Base-by-base conservation (phyloP, 257 asterid species). In the Nicotiana tabacum region DNA sequence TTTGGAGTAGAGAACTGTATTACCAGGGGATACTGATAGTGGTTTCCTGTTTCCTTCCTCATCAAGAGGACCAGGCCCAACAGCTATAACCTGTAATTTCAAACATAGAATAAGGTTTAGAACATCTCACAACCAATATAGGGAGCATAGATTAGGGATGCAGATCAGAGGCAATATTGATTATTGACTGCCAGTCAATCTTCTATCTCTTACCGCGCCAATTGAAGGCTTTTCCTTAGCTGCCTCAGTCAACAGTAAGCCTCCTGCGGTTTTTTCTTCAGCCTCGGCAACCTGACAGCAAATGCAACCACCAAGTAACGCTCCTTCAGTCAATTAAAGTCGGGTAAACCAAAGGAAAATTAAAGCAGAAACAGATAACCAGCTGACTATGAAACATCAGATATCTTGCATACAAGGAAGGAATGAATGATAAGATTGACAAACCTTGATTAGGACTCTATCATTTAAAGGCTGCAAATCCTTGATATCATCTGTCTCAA, bases 181-280 rank as follows among this genome's bases (percentile, higher is more conserved):
- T 29, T 6, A 3, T 15, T 8, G 0, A 15, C 53, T 6, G 6
- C 29, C 16, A 37, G n/a, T 53, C 33, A 24, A 9, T 7, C 35
- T 48, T 16, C 16, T 24, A 13, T 57, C 37, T 61, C 93, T 85
- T 83, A 96, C 99, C 1, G 95, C 85, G 86, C 99, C 99, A 37
- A 94, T 90, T 32, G 98, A 94, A 58, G 99, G 99, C 89, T 92
- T 96, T 86, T 96, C 98, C 90, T 92, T 94, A 86, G 89, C 86
- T 32, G 98, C 92, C 68, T 93, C 97, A 1, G 97, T 91, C 9
- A 96, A 90, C 88, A 87, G 85, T 90, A 96, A 89, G 37, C 99
- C 99, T 51, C 99, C 99, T 2, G 97, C 93, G 2, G 99, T 96
- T 88, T 86, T 94, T 48, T 87, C 89, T 86, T 96, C 99, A 5